Conservation (phyloP, 169 alveolate genomes). For the Neospora caninum region DNA sequence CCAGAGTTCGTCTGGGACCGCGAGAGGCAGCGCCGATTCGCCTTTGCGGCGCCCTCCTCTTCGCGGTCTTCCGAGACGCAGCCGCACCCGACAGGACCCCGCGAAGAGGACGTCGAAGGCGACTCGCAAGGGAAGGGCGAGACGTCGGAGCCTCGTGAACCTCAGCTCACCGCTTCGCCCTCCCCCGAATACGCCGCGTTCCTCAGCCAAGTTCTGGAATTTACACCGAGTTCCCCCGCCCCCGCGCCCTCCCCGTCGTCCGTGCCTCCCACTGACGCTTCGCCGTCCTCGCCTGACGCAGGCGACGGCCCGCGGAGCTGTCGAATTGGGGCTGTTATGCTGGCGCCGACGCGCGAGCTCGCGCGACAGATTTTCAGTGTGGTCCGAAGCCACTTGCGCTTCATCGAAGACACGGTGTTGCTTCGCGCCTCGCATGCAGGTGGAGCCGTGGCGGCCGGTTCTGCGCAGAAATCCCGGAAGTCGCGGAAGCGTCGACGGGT, state of each 20-base stretch:
- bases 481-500: not conserved
- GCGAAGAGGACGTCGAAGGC: too few relatives aligned
- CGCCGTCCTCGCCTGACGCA: not conserved
- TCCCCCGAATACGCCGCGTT: not conserved
- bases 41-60: not conserved
- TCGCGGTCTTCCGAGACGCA: too few relatives aligned
- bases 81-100: too few relatives aligned
- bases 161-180: too few relatives aligned
- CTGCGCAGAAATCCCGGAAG: not conserved
- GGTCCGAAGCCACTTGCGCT: slow-evolving; percentile 18
- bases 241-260: too few relatives aligned
- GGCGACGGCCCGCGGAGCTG: slow-evolving; percentile 42
- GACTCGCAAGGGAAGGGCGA: too few relatives aligned
- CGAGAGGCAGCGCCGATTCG: not conserved
- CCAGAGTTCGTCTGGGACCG: not conserved
- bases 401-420: not conserved
- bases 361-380: slow-evolving; percentile 85
- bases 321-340: slow-evolving; percentile 84
- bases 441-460: not conserved
- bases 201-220: not conserved
- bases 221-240: not conserved
- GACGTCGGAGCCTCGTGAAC: too few relatives aligned
- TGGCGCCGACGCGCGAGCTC: slow-evolving; percentile 94
- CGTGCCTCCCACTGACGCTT: too few relatives aligned
- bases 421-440: not conserved